Percentiles rank a stretch among this genome's conserved stretches.
Evolutionary conservation across 345 rosid species (phyloP).

Genomic region (Sonneratia alba): DNA sequence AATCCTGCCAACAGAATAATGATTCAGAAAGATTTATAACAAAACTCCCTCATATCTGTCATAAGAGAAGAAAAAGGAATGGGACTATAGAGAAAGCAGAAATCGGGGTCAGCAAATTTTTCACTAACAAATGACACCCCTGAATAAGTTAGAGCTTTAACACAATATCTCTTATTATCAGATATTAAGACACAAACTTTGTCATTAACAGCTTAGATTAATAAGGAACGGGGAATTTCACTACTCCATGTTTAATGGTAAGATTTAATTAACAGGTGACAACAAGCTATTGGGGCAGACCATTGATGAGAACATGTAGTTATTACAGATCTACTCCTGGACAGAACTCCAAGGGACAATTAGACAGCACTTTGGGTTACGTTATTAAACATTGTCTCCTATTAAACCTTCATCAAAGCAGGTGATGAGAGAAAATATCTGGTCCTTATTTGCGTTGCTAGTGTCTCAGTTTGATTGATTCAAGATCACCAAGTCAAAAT

Average conservation of each 20-base stretch:
- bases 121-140: neutral
- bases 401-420: too few relatives aligned
- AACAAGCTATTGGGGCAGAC: too few relatives aligned
- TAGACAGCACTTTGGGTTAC: too few relatives aligned
- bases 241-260: neutral
- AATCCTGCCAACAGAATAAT: conserved; percentile 31
- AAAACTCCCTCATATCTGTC: neutral
- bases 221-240: neutral
- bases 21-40: neutral
- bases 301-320: too few relatives aligned
- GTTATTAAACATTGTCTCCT: too few relatives aligned
- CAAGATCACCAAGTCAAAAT: too few relatives aligned
- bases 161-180: neutral
- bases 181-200: neutral
- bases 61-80: neutral
- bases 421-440: too few relatives aligned
- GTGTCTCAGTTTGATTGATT: too few relatives aligned
- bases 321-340: too few relatives aligned
- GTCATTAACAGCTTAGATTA: neutral
- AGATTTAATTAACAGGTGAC: too few relatives aligned
- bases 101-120: neutral
- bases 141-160: neutral
- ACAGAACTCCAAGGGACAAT: too few relatives aligned
- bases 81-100: neutral
- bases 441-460: too few relatives aligned